Base-by-base conservation (phyloP, 805 yeast species). In the Lachancea fermentati region DNA sequence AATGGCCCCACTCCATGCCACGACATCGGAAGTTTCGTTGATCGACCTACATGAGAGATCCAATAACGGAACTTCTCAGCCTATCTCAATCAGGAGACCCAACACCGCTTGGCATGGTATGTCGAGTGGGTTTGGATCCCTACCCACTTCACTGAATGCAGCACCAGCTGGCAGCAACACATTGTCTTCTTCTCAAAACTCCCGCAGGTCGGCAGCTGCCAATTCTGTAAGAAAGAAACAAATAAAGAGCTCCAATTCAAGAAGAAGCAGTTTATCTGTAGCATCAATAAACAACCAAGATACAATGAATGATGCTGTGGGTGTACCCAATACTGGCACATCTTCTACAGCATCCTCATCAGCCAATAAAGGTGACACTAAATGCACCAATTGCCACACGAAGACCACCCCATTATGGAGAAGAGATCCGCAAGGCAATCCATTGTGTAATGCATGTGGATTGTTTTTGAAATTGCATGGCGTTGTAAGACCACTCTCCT, bases 401-500 rank as follows among this genome's bases (percentile, higher is more conserved):
- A 76, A 72, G 47, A 88, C 91, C 8, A 89, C 97, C 0, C 97
- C 97, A 2, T 61, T 91, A 19, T 91, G 97, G 97, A 70, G 97
- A 51, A 72, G 96, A 40, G 87, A 87, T 54, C 84, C 95, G 0
- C 80, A 79, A 44, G 97, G 97, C 1, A 81, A 85, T 54, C 93
- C 96, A 0, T 66, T 91, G 46, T 89, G 97, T 63, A 89, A 89
- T 61, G 97, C 97, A 0, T 89, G 97, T 66, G 97, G 97, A 0
- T 68, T 91, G 48, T 89, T 89, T 55, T 71, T 84, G 52, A 91
- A 91, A 60, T 68, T 89, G 15, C 97, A 91, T 55, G 97, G 97
- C 6, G 91, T 86, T 3, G 93, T 85, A 44, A 68, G 97, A 42
- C 97, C 97, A 1, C 69, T 89, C 37, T 81, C 93, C 14, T 69